Base-by-base conservation (phyloP, 768 basidiomycete genomes). In the Termitomyces sp. region DNA sequence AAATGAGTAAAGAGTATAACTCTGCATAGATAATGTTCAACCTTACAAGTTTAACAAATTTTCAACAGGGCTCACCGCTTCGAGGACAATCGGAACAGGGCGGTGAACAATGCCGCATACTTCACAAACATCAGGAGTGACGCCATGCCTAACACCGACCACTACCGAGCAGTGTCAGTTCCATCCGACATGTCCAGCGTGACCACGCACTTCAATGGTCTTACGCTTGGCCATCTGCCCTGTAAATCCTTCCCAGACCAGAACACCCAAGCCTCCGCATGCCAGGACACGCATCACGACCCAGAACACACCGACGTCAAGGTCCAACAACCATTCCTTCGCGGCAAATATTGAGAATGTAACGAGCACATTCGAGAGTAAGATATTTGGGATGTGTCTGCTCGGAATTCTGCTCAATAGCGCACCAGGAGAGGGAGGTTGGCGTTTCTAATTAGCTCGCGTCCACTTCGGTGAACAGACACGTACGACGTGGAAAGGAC, bases 231-330 rank as follows among this genome's bases (percentile, higher is more conserved):
- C 72, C 59, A 83, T 66, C 64, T 84, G 78, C 4, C 81, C 81
- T 0, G 81, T 83, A 49, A 75, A 59, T 1, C 72, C 77, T 60
- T 85, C 84, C 85, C 87, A 85, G 20, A 82, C 70, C 46, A 88
- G 62, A 44, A 83, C 78, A 20, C 82, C 84, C 54, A 89, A 64
- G n/a, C 82, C 86, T n/a, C 83, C 87, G 62, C 84, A 83, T 3
- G 86, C 87, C 53, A 92, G 74, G 50, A 90, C 78, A 60, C 88
- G 75, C 74, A 91, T 85, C 34, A 87, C 75, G 15, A 90, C 76
- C 90, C 89, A 92, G 65, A 90, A 86, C 9, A 87, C 80, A 7
- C 86, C 85, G 22, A 86, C 81, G 68, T 89, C 85, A 39, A 80
- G 79, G 18, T 82, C 75, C 48, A 92, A 71, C 7, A 91, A 70